Evolutionary conservation across 768 basidiomycete species (phyloP), one percentile per base, ranked within the genome.

Genomic region (Lanmaoa rubissima): DNA sequence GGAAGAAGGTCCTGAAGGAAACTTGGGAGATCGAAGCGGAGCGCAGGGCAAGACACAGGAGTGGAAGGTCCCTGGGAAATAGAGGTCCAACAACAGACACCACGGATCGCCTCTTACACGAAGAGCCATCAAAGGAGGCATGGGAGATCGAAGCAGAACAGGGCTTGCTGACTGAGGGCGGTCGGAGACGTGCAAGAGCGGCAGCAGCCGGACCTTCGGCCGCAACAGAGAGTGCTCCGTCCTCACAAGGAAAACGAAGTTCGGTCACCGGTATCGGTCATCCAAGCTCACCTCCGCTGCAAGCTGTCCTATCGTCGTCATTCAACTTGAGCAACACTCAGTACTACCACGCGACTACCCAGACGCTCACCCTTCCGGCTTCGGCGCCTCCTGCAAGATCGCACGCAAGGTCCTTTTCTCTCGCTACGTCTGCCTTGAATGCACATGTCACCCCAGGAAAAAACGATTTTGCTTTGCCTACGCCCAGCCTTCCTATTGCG

Each of bases 131-230:
- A 12, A 90, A 88, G 64, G 90, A 91, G 64, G 68, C 78, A n/a
- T 91, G 89, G 89, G 90, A 92, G 61, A 78, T 88, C 32, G 88
- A 90, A 57, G 87, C 86, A 1, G 88, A 91, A 64, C 85, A 85
- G 57, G 88, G 88, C 1, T 67, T 91, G 47, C 65, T 87, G 32
- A 88, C 88, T 0, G 91, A 91, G 62, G 90, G 88, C 19, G 88
- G 85, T 17, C 82, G 79, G 61, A 75, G 88, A 36, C 79, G 87
- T 19, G 84, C 85, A 21, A 75, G 85, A 55, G 86, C 84, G 14
- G 58, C 74, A 6, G 82, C 81, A 17, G 77, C 79, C n/a, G 69
- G 66, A 48, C 65, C 69, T 6, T 57, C 67, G 2, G 64, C 68
- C 5, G 59, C 69, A 11, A 19, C 53, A 14, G 31, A 42, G 19